A percentile compares a stretch with the other conserved stretches of the same genome.
Conservation (phyloP, 768 basidiomycete species). For the Kwoniella sp. region DNA sequence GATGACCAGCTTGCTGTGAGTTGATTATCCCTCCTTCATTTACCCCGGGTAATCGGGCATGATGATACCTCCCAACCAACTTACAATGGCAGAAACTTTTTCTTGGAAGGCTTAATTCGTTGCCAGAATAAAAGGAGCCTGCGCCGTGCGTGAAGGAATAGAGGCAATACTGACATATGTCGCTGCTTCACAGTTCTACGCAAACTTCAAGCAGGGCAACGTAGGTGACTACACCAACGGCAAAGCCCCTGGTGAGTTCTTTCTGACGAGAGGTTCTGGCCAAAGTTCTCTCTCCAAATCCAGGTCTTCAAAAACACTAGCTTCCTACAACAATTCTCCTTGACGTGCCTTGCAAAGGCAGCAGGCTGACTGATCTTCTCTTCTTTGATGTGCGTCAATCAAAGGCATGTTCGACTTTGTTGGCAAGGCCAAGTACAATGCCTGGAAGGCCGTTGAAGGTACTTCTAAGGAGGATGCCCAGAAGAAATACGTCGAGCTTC, state of each 20-base stretch:
- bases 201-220: slow-evolving; percentile 86
- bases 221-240: slow-evolving; percentile 69
- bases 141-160: no score
- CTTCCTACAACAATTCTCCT: no score
- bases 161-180: no score
- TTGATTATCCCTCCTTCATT: no score
- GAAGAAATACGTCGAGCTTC: slow-evolving; percentile 71
- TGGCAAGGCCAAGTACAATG: slow-evolving; percentile 92
- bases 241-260: slow-evolving; percentile 24
- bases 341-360: neutral
- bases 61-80: no score
- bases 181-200: slow-evolving; percentile 89
- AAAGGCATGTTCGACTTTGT: slow-evolving; percentile 82
- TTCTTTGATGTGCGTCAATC: slow-evolving; percentile 28
- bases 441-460: slow-evolving; percentile 77
- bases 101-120: no score
- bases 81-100: no score
- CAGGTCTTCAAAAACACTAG: no score
- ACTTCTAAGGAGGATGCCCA: slow-evolving; percentile 71
- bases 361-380: slow-evolving; percentile 16
- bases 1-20: slow-evolving; percentile 79
- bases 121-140: no score
- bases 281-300: neutral
- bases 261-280: no score
- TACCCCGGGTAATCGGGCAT: no score